Evolutionary conservation across 139 green algal genomes (phyloP), one percentile per base, ranked within the genome.

Genomic region (Picochlorum costavermella): DNA sequence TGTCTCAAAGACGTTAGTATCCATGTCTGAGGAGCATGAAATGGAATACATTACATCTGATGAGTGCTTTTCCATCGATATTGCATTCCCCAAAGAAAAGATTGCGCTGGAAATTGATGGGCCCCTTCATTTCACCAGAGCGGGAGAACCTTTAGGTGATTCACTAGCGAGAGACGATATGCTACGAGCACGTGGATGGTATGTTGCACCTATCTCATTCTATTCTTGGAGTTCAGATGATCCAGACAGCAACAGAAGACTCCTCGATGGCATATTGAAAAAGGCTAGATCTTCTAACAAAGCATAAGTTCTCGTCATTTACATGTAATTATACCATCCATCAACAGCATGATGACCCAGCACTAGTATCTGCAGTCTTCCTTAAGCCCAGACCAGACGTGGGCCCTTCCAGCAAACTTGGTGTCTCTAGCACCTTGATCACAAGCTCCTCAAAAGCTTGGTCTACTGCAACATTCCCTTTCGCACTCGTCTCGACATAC

Each of bases 401-500:
- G 25, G 61, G 53, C 6, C 58, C 60, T 13, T 49, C 70, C 25
- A 82, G 56, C 23, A 82, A 64, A 8, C 62, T 61, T 44, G 75
- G 75, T 17, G 75, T 80, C 5, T 82, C 75, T 36, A 82, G 56
- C 8, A 80, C 63, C 63, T 69, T 85, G 6, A 88, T 69, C 31
- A 96, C 76, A 25, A 97, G 81, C 74, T 97, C 90, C 46, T 94
- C 77, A 77, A 96, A 97, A 0, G 84, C 85, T 59, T 90, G 80
- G 23, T 68, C 51, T 61, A 97, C 89, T 23, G 81, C 83, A 20
- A 83, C 56, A 60, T 90, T 87, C 14, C 80, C 83, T 74, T 96
- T 96, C 23, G 92, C 92, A 45, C 65, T 85, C 1, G 84, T 94
- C 79, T 98, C 92, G 55, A 96, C 83, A 77, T 94, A 98, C 31